These are phyloP conservation scores for Blepharisma japonicum DNA, from an alignment of 73 alveolate genomes.

Conservation along the genomic window DNA sequence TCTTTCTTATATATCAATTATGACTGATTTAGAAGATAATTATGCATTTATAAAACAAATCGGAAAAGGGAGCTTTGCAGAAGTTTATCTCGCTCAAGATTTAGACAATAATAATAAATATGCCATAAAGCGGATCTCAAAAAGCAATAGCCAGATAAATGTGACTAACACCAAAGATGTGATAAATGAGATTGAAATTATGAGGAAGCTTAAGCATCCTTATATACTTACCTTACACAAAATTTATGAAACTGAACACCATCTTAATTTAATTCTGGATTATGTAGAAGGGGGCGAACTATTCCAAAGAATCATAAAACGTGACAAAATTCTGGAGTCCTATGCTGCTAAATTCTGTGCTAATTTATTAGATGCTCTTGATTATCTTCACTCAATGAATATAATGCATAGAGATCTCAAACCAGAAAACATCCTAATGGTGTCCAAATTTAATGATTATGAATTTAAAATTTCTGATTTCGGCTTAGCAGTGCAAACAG, in stretches of 20 bases:
- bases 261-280: background rate
- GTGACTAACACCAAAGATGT: background rate
- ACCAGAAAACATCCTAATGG: background rate
- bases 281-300: background rate
- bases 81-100: background rate
- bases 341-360: background rate
- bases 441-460: background rate
- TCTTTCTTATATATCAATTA: no score
- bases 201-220: background rate
- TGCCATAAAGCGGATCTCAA: background rate
- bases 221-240: background rate
- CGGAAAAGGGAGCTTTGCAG: slow-evolving; percentile 19
- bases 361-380: background rate
- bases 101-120: background rate
- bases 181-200: background rate
- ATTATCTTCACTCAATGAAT: background rate
- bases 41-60: background rate
- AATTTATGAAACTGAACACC: background rate
- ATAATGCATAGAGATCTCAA: background rate
- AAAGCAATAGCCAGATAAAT: background rate
- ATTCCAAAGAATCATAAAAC: background rate
- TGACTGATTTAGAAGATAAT: background rate
- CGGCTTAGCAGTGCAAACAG: background rate
- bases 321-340: background rate
- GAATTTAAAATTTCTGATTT: background rate